A percentile compares a stretch with the other conserved stretches of the same genome.
Conservation (phyloP, 2,329 filamentous ascomycete species). For the Phymatotrichopsis omnivora region DNA sequence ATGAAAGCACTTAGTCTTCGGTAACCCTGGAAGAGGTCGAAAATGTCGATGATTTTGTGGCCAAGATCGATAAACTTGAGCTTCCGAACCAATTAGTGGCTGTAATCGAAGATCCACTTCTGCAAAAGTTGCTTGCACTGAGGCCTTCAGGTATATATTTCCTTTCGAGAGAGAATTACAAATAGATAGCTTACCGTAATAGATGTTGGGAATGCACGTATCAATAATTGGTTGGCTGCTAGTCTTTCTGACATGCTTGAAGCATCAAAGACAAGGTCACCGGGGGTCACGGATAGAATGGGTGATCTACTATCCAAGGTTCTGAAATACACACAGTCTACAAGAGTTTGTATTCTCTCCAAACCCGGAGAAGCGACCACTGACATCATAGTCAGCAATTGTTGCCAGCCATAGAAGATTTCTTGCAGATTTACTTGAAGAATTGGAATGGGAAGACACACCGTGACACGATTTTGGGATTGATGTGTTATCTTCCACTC, state of each 20-base stretch:
- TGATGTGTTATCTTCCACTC: conserved; percentile 48
- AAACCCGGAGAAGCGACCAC: conserved; percentile 21
- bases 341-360: too few species aligned
- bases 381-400: conserved; percentile 29
- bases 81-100: conserved; percentile 73
- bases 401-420: conserved; percentile 39
- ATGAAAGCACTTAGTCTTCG: conserved; percentile 41
- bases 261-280: conserved; percentile 26
- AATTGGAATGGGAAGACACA: conserved; percentile 54
- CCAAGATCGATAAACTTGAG: conserved; percentile 66
- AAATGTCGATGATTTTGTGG: conserved; percentile 57
- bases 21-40: conserved; percentile 70
- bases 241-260: conserved; percentile 45
- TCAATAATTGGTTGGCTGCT: conserved; percentile 50
- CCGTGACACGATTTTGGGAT: conserved; percentile 45
- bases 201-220: conserved; percentile 40
- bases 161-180: not conserved
- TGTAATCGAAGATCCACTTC: conserved; percentile 61
- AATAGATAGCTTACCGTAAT: conserved; percentile 34
- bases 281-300: conserved; percentile 36
- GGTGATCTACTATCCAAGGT: conserved; percentile 41
- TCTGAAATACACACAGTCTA: conserved; percentile 46
- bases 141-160: conserved; percentile 29
- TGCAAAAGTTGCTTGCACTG: conserved; percentile 66
- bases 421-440: conserved; percentile 45